Conservation (phyloP, 768 basidiomycete species). For the Rhodosporidiobolus sp. region DNA sequence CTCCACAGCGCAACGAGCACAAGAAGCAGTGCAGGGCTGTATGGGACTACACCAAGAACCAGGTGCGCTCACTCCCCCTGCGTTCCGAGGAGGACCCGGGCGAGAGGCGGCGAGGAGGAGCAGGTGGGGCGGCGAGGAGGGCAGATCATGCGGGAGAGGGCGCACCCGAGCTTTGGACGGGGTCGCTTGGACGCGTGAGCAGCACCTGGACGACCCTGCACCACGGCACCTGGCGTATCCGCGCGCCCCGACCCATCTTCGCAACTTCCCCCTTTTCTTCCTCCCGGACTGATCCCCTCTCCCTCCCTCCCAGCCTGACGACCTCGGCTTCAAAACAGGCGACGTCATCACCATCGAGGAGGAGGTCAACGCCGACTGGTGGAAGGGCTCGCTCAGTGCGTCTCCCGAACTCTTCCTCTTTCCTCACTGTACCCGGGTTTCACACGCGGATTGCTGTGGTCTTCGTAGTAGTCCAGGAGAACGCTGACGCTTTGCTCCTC, state of each 20-base stretch:
- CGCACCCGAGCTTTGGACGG: too few relatives aligned
- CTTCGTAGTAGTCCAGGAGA: background rate
- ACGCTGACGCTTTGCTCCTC: constrained; percentile 44
- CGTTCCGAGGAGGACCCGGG: too few relatives aligned
- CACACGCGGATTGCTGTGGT: background rate
- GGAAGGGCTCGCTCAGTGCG: constrained; percentile 58
- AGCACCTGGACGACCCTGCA: too few relatives aligned
- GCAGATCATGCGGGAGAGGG: too few relatives aligned
- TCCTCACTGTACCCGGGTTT: too few relatives aligned
- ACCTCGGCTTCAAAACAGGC: constrained; percentile 70
- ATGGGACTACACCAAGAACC: constrained; percentile 15
- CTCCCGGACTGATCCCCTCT: background rate
- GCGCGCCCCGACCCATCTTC: too few relatives aligned
- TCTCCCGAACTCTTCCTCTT: background rate
- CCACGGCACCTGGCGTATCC: too few relatives aligned
- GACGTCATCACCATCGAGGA: constrained; percentile 74
- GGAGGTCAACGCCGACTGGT: constrained; percentile 84
- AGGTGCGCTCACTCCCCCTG: background rate
- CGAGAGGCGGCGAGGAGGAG: too few relatives aligned
- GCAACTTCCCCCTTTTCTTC: background rate
- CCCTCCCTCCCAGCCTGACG: constrained; percentile 50
- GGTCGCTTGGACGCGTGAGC: too few relatives aligned
- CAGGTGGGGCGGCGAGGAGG: too few relatives aligned
- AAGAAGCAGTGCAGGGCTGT: constrained; percentile 10
- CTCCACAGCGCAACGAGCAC: background rate